Evolutionary conservation across 2,329 filamentous ascomycete species (phyloP).

Genomic region (Fusarium sterilihyphosum): DNA sequence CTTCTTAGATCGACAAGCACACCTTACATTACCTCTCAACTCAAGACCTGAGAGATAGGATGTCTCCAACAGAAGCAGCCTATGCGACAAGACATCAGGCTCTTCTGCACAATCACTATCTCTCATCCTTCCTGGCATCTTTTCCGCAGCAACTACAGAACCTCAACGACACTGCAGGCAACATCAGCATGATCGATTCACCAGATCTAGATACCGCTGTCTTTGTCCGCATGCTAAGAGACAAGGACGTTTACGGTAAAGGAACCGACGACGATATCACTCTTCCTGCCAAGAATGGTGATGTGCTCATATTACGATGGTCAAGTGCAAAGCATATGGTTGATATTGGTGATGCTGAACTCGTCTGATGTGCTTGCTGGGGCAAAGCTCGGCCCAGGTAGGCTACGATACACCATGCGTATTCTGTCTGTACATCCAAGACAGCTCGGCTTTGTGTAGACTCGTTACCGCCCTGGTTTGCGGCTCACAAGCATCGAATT

Average conservation of each 20-base stretch:
- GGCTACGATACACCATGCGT: not conserved
- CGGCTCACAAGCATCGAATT: not conserved
- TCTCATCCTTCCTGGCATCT: constrained; percentile 81
- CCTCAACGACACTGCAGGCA: constrained; percentile 89
- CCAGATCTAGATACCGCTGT: constrained; percentile 87
- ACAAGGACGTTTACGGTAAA: constrained; percentile 66
- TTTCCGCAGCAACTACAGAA: constrained; percentile 85
- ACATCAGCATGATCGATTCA: constrained; percentile 89
- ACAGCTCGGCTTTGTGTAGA: not conserved
- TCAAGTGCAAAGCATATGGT: constrained; percentile 75
- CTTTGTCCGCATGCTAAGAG: constrained; percentile 78
- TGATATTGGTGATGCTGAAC: constrained; percentile 64
- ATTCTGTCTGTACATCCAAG: not conserved
- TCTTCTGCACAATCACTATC: constrained; percentile 85
- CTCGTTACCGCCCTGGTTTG: not conserved
- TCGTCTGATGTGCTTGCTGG: constrained; percentile 57
- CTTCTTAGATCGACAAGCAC: constrained; percentile 76
- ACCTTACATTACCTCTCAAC: constrained; percentile 77
- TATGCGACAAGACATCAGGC: constrained; percentile 89
- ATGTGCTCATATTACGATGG: constrained; percentile 76
- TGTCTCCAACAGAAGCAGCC: constrained; percentile 80
- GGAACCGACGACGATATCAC: constrained; percentile 72
- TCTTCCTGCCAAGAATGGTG: constrained; percentile 67
- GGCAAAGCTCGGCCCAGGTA: not conserved
- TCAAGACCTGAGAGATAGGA: constrained; percentile 63